Evolutionary conservation across 495 filamentous ascomycete genomes (phyloP).

Genomic region (Aspergillus homomorphus): DNA sequence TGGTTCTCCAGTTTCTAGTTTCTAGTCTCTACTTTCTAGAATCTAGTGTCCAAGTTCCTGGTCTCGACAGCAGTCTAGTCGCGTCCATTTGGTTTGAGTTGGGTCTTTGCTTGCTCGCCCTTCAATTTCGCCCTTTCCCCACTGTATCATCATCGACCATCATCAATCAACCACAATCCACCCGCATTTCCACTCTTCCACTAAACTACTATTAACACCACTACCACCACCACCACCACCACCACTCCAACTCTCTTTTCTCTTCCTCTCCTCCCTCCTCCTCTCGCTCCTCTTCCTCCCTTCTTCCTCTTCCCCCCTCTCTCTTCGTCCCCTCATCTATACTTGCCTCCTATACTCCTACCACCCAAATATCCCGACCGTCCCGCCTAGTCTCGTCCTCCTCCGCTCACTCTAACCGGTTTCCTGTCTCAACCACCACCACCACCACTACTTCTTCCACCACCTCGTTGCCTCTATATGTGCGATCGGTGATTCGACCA

Average conservation of each 20-base stretch:
- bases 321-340: constrained; percentile 12
- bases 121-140: constrained; percentile 21
- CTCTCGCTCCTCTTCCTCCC: constrained; percentile 13
- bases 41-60: too few species aligned
- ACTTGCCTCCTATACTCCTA: constrained; percentile 6
- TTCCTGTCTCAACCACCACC: neutral
- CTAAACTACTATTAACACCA: neutral
- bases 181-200: neutral
- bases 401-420: constrained; percentile 17
- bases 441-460: constrained; percentile 5
- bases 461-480: neutral
- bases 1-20: neutral
- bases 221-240: constrained; percentile 9
- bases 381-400: constrained; percentile 7
- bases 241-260: constrained; percentile 19
- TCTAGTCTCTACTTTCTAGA: neutral
- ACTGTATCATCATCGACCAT: constrained; percentile 19
- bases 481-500: neutral
- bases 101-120: constrained; percentile 14
- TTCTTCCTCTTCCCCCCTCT: constrained; percentile 7
- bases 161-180: constrained; percentile 1
- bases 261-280: constrained; percentile 16
- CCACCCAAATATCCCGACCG: constrained; percentile 11
- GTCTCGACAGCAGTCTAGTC: too few species aligned
- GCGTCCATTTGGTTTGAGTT: constrained; percentile 6